phyloP scores from a whole-genome alignment of 148 eudicot species.

The Limonium bicolor region DNA sequence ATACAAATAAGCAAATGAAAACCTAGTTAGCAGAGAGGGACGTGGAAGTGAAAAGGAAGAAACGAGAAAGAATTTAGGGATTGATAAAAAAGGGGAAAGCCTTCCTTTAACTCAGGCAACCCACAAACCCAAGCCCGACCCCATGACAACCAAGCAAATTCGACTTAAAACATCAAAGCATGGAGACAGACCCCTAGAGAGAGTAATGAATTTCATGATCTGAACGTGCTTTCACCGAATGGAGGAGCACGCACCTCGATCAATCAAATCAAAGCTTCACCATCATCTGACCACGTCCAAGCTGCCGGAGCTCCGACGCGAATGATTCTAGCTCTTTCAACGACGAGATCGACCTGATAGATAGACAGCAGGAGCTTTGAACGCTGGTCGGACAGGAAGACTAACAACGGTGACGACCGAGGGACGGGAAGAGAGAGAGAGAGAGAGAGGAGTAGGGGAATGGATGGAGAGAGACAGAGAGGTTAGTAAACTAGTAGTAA shows the following conservation, averaged over 20 bases:
- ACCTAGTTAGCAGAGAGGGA: background rate
- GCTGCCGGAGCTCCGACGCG: background rate
- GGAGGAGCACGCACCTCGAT: slow-evolving; percentile 3
- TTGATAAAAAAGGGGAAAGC: background rate
- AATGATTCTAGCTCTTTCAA: background rate
- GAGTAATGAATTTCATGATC: background rate
- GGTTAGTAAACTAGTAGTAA: no score
- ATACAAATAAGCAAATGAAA: background rate
- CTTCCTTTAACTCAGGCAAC: background rate
- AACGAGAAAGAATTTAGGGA: background rate
- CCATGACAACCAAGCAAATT: background rate
- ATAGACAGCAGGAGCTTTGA: background rate
- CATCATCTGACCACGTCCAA: background rate
- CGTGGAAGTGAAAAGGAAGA: background rate
- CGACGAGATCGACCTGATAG: slow-evolving; percentile 5
- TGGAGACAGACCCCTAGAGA: background rate
- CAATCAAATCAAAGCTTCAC: slow-evolving; percentile 1
- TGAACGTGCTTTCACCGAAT: background rate
- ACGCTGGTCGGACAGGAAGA: slow-evolving; percentile 3
- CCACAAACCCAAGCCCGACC: background rate
- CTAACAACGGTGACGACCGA: background rate
- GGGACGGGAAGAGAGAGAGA: slow-evolving; percentile 1
- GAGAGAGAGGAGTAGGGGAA: background rate
- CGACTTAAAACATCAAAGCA: background rate
- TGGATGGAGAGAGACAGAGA: background rate